Evolutionary conservation across 768 basidiomycete species (phyloP), one percentile per base, ranked within the genome.

Genomic region (Suillus luteus): DNA sequence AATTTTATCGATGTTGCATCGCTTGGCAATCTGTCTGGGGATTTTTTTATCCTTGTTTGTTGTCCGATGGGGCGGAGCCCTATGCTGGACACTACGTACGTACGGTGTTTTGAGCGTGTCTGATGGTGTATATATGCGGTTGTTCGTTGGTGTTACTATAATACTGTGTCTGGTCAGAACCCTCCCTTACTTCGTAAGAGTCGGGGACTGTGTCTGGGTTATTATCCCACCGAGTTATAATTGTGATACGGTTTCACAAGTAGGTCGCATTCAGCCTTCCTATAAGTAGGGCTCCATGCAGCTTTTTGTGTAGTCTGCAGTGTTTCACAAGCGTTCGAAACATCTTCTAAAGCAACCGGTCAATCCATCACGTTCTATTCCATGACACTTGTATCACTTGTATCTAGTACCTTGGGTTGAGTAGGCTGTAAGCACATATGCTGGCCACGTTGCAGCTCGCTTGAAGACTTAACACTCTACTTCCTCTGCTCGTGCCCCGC

Each of bases 361-460:
- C 63, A 52, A 38, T 64, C 59, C 59, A 48, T 64, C 31, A 64
- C 33, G 12, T 64, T 51, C 37, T 64, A 48, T 54, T 24, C 48
- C 35, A 60, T 49, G n/a, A 43, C 63, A 37, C 46, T 64, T 9
- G 31, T 59, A 35, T 60, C 63, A 37, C 46, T 64, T 9, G 31
- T 59, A 35, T 60, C 38, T 7, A 64, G 60, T 60, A 17, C 54
- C 9, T 10, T 52, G 22, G 27, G 46, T 55, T 60, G 59, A 49
- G 27, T 27, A 27, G 27, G 27, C 27, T 27, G 27, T 27, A 27
- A 27, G 27, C 27, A 27, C 27, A 27, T 1, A 27, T 27, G 27
- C 27, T 27, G 27, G 27, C 27, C 2, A 27, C 27, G 27, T 27
- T 27, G 27, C 27, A 27, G 27, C 27, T 27, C 27, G 27, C 27